A percentile compares a stretch with the other conserved stretches of the same genome.
phyloP scores from a whole-genome alignment of 805 yeast species.

The Sugiyamaella chiloensis region DNA sequence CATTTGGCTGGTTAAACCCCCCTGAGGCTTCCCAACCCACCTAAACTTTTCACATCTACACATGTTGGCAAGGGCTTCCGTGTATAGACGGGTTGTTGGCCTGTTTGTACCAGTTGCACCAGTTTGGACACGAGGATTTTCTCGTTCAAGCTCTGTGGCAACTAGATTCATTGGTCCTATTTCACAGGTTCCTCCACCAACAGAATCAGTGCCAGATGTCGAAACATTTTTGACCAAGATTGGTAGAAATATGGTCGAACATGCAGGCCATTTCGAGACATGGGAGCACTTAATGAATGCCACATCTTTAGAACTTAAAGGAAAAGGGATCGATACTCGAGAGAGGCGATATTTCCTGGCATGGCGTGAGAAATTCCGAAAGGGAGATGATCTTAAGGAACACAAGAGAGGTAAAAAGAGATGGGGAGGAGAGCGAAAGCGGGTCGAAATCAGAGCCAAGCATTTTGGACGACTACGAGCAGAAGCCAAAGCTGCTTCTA shows the following conservation, averaged over 20 bases:
- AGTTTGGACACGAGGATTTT: too few species aligned
- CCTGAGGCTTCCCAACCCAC: constrained; percentile 4
- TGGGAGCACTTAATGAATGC: constrained; percentile 67
- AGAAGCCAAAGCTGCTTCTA: constrained; percentile 21
- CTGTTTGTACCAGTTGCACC: too few species aligned
- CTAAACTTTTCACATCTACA: too few species aligned
- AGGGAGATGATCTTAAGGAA: constrained; percentile 54
- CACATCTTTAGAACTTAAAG: constrained; percentile 57
- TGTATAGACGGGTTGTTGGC: too few species aligned
- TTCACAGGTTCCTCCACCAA: constrained; percentile 46
- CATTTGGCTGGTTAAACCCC: too few species aligned
- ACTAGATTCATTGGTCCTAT: constrained; percentile 4
- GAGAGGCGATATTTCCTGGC: constrained; percentile 63
- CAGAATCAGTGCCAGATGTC: constrained; percentile 60
- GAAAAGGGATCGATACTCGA: constrained; percentile 69
- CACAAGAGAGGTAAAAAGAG: constrained; percentile 67
- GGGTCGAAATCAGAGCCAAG: constrained; percentile 58
- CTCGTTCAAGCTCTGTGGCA: too few species aligned
- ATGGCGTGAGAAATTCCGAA: constrained; percentile 67
- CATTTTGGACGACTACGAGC: constrained; percentile 33
- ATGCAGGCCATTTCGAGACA: constrained; percentile 64
- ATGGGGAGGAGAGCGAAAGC: constrained; percentile 84
- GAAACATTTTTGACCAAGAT: constrained; percentile 68
- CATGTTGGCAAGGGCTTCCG: too few species aligned
- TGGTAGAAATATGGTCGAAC: constrained; percentile 72